Evolutionary conservation across 352 stramenopile genomes (phyloP), one percentile per base, ranked within the genome.

Genomic region (Pythium dissimile): DNA sequence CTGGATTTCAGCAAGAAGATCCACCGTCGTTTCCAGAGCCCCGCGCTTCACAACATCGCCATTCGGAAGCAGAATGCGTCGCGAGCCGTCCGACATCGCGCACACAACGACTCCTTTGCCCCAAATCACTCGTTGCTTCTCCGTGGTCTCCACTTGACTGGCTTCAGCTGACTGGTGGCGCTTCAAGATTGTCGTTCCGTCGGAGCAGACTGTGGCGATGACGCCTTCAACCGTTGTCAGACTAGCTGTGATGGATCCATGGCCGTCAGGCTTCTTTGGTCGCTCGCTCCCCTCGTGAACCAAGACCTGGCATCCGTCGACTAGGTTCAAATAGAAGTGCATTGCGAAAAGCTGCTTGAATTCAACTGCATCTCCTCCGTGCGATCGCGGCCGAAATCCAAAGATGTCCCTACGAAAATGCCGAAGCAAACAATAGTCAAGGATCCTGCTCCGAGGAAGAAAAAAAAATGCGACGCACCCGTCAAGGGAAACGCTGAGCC

Each of bases 401-500:
- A 89, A 90, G 3, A 80, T 66, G 41, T 87, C 72, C 1, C 80
- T 88, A 32, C 24, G 11, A 27, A 27, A 11, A n/a, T n/a, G n/a
- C n/a, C n/a, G n/a, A n/a, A n/a, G n/a, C n/a, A n/a, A 28, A 24
- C 37, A 43, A 16, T 31, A 47, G n/a, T 15, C 54, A 62, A 8
- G 1, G 1, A 24, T 51, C 28, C 23, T 21, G n/a, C n/a, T n/a
- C n/a, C n/a, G 24, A 28, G 16, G 28, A 57, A 38, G 21, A 6
- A 21, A 16, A 49, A 5, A 9, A 47, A 3, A 21, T 15, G 23
- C 21, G 24, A 61, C 55, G 37, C 41, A 88, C 80, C 77, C 65
- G 45, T 75, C 47, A 5, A 77, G 78, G 24, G 86, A 80, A n/a
- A 92, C 73, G 23, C 62, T 88, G 39, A 92, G 71, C 83, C 83